Percentiles rank a stretch among this genome's conserved stretches.
phyloP scores from a whole-genome alignment of 306 rosid genomes.

The Trifolium repens region DNA sequence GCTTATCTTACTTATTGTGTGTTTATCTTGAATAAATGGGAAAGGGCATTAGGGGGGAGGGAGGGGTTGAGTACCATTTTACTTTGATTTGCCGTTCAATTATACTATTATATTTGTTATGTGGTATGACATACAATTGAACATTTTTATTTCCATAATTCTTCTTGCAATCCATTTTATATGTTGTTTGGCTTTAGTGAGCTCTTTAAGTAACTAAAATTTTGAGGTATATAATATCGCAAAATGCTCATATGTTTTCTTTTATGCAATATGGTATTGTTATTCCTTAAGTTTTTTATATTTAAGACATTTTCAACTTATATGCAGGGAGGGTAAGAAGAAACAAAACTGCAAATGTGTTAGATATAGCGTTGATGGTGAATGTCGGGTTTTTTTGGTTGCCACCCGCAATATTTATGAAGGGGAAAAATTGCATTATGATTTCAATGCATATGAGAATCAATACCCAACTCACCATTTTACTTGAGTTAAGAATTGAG shows the following conservation, averaged over 20 bases:
- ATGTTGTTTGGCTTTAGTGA: too few species aligned
- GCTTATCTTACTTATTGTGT: constrained; percentile 11
- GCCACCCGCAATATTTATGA: constrained; percentile 77
- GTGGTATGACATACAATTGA: too few species aligned
- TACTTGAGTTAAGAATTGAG: constrained; percentile 50
- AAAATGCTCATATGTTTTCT: neutral
- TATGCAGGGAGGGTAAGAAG: constrained; percentile 86
- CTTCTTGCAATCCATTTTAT: too few species aligned
- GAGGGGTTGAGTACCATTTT: too few species aligned
- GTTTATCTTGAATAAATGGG: too few species aligned
- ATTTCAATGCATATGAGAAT: constrained; percentile 81
- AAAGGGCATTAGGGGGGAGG: too few species aligned
- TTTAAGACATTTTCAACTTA: constrained; percentile 41
- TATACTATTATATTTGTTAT: too few species aligned
- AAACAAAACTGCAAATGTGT: constrained; percentile 89
- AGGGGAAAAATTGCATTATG: constrained; percentile 87
- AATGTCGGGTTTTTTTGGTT: constrained; percentile 79
- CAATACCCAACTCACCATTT: constrained; percentile 78
- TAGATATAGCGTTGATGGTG: constrained; percentile 75
- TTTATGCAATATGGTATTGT: neutral
- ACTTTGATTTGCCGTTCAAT: constrained; percentile 7
- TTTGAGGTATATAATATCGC: neutral
- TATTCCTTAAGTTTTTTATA: constrained; percentile 30
- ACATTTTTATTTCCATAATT: neutral
- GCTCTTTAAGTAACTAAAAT: too few species aligned